A percentile compares a stretch with the other conserved stretches of the same genome.
Conservation (phyloP, 768 basidiomycete species). For the Cystobasidium onofrii region DNA sequence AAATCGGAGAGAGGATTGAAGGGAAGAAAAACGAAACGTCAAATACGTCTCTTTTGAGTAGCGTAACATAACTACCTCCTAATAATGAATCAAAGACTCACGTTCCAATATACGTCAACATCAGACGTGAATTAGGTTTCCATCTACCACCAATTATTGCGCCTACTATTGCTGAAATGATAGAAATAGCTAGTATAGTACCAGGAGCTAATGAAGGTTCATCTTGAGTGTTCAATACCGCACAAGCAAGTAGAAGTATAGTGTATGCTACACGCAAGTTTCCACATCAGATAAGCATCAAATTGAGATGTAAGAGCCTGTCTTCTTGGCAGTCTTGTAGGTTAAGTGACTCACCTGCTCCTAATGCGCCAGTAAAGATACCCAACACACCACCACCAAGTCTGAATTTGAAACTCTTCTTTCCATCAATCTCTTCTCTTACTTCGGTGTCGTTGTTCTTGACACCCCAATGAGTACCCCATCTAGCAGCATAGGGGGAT, state of each 20-base stretch:
- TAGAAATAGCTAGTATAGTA: not conserved
- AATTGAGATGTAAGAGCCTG: too few relatives aligned
- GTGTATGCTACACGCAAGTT: not conserved
- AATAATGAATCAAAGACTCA: too few relatives aligned
- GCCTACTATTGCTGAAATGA: not conserved
- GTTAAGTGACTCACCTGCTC: not conserved
- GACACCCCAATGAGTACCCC: not conserved
- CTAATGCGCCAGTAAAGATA: slow-evolving; percentile 7
- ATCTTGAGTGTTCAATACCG: not conserved
- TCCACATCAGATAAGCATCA: too few relatives aligned
- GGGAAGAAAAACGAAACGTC: not conserved
- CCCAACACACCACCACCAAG: slow-evolving; percentile 14
- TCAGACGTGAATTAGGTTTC: not conserved
- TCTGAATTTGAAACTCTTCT: not conserved
- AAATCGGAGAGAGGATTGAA: not conserved
- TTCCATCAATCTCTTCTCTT: not conserved
- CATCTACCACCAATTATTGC: slow-evolving; percentile 2
- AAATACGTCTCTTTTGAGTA: too few relatives aligned
- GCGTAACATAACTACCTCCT: too few relatives aligned
- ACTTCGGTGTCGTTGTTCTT: not conserved
- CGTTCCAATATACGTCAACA: not conserved
- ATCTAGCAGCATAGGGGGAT: slow-evolving; percentile 8
- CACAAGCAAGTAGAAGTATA: not conserved
- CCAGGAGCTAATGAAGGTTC: slow-evolving; percentile 8
- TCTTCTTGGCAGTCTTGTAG: too few relatives aligned